A percentile compares a stretch with the other conserved stretches of the same genome.
These are phyloP conservation scores for Ceratorhiza oryzae-sativae DNA, from an alignment of 1,284 basidiomycete species.

Conservation along the genomic window DNA sequence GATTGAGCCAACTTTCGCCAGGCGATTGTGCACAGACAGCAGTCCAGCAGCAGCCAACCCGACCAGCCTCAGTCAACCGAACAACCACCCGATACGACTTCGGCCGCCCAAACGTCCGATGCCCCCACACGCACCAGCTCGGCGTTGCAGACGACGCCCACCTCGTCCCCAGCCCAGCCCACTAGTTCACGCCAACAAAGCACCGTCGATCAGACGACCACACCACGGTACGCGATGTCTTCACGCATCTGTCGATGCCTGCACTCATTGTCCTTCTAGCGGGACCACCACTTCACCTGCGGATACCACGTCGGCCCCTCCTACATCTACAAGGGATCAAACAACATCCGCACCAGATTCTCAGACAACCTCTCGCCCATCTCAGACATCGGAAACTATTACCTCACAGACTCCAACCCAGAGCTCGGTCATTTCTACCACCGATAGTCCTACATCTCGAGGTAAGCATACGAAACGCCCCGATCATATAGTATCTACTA, in stretches of 20 bases:
- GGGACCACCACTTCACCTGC: constrained; percentile 10
- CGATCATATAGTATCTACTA: neutral
- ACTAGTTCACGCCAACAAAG: constrained; percentile 7
- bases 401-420: neutral
- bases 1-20: no score
- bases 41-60: neutral
- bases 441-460: constrained; percentile 4
- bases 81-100: neutral
- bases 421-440: neutral
- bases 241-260: neutral
- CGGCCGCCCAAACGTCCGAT: neutral
- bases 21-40: neutral
- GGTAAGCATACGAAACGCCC: constrained; percentile 7
- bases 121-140: constrained; percentile 3
- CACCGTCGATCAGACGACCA: neutral
- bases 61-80: neutral
- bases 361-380: constrained; percentile 2
- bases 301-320: neutral
- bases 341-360: constrained; percentile 14
- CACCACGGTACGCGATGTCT: neutral
- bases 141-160: neutral
- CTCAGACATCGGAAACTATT: neutral
- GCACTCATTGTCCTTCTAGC: neutral
- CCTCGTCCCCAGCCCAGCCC: neutral
- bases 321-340: constrained; percentile 5